These are phyloP conservation scores for Macrolepiota dolichaula DNA, from an alignment of 768 basidiomycete species.

Conservation along the genomic window DNA sequence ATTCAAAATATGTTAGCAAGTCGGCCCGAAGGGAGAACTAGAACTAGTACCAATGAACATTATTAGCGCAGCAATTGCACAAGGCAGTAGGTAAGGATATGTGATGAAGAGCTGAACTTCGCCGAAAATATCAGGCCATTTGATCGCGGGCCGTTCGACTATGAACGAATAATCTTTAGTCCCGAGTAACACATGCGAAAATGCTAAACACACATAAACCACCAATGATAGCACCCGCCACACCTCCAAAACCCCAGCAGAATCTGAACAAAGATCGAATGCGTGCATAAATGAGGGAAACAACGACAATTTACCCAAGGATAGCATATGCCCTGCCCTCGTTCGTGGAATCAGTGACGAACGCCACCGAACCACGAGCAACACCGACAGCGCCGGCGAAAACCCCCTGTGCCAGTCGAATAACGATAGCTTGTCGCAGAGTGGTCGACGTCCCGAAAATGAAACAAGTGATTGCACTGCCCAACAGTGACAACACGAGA, in stretches of 20 bases:
- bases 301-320: constrained; percentile 54
- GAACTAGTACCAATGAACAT: constrained; percentile 60
- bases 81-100: constrained; percentile 92
- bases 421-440: constrained; percentile 75
- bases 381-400: constrained; percentile 96
- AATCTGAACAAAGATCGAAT: constrained; percentile 46
- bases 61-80: constrained; percentile 70
- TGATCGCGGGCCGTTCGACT: constrained; percentile 83
- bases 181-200: background rate
- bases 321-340: constrained; percentile 95
- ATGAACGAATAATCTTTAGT: constrained; percentile 16
- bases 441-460: constrained; percentile 76
- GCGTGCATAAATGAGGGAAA: constrained; percentile 1
- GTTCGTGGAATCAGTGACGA: constrained; percentile 88
- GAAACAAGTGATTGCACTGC: constrained; percentile 76
- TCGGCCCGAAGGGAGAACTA: background rate
- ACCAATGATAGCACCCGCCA: constrained; percentile 83
- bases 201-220: constrained; percentile 62
- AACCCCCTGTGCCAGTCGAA: constrained; percentile 87
- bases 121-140: constrained; percentile 79
- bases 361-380: constrained; percentile 82
- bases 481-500: constrained; percentile 79
- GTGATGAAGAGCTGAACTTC: constrained; percentile 62
- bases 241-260: constrained; percentile 97
- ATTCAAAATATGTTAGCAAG: constrained; percentile 6